phyloP scores from a whole-genome alignment of 1,139 yeast genomes.

The Torulaspora globosa region DNA sequence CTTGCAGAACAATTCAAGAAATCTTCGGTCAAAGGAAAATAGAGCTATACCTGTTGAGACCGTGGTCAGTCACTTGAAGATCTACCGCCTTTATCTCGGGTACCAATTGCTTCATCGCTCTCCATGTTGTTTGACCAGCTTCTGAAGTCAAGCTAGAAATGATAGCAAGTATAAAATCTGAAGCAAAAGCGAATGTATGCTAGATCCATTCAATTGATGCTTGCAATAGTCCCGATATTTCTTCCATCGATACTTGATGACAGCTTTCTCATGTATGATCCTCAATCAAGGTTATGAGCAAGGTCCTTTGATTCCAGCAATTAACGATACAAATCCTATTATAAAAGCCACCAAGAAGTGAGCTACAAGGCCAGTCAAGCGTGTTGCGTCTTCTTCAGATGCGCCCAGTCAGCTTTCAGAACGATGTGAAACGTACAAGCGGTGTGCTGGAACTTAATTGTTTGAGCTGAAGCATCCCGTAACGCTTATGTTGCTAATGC shows the following conservation, averaged over 20 bases:
- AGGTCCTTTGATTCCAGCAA: conserved; percentile 44
- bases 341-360: conserved; percentile 41
- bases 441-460: conserved; percentile 41
- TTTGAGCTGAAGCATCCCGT: conserved; percentile 36
- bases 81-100: conserved; percentile 44
- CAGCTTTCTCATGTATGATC: conserved; percentile 31
- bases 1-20: too few relatives aligned
- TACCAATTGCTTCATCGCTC: conserved; percentile 50
- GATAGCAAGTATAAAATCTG: conserved; percentile 40
- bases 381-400: conserved; percentile 50
- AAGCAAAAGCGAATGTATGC: conserved; percentile 30
- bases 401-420: conserved; percentile 39
- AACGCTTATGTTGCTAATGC: conserved; percentile 38
- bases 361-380: conserved; percentile 44
- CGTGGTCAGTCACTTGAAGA: not conserved
- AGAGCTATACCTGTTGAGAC: too few relatives aligned
- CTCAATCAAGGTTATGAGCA: conserved; percentile 36
- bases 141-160: conserved; percentile 32
- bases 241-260: conserved; percentile 38
- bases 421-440: conserved; percentile 7
- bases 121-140: conserved; percentile 39
- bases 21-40: too few relatives aligned
- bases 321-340: conserved; percentile 45
- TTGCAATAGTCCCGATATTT: conserved; percentile 39
- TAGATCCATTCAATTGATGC: too few relatives aligned